Evolutionary conservation across 495 filamentous ascomycete species (phyloP).

Genomic region (Barbatosphaeria neglecta): DNA sequence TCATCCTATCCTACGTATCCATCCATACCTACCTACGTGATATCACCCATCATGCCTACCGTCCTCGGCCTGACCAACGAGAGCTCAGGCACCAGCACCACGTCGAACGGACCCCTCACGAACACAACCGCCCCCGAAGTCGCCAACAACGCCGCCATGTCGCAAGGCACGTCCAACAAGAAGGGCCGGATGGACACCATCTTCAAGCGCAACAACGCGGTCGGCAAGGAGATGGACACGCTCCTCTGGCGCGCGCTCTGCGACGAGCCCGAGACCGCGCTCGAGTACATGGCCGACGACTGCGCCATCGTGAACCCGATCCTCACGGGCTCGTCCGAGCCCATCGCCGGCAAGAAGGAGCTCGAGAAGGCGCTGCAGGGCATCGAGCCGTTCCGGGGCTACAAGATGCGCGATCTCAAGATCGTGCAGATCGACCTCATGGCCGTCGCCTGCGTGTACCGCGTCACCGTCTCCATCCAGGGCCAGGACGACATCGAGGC

Average conservation of each 20-base stretch:
- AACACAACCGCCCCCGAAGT: constrained; percentile 1
- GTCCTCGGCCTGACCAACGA: constrained; percentile 17
- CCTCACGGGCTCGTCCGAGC: constrained; percentile 6
- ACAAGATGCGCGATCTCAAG: constrained; percentile 14
- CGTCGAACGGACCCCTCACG: not conserved
- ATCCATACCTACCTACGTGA: too few relatives aligned
- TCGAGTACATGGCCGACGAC: constrained; percentile 24
- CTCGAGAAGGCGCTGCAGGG: constrained; percentile 12
- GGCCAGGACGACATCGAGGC: constrained; percentile 16
- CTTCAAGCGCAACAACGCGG: constrained; percentile 24
- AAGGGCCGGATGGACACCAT: constrained; percentile 23
- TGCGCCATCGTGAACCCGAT: constrained; percentile 27
- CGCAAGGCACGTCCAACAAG: not conserved
- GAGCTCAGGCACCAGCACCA: not conserved
- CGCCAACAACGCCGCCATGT: constrained; percentile 9
- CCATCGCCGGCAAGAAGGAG: constrained; percentile 9
- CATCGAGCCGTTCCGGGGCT: constrained; percentile 11
- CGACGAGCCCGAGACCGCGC: constrained; percentile 17
- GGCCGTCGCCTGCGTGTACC: constrained; percentile 19
- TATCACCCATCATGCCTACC: constrained; percentile 10
- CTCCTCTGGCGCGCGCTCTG: constrained; percentile 22
- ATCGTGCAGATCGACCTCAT: constrained; percentile 25
- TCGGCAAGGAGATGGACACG: constrained; percentile 21
- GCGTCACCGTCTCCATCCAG: constrained; percentile 14
- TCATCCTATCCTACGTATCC: too few relatives aligned